Percentiles rank a stretch among this genome's conserved stretches.
Evolutionary conservation across 129 eudicot genomes (phyloP).

Genomic region (Artemisia argyi): DNA sequence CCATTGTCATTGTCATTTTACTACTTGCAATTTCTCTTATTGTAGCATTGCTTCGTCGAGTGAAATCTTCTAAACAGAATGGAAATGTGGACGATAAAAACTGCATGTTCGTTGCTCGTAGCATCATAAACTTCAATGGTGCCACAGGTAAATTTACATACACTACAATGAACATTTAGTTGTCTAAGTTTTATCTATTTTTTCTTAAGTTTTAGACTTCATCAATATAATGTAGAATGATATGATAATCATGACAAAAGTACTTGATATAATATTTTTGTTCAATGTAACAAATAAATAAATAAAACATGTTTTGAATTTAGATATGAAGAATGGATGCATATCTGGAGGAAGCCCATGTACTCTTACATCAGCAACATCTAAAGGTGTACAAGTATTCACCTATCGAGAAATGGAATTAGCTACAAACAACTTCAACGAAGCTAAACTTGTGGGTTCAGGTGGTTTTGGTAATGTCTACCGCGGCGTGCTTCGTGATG

Average conservation of each 20-base stretch:
- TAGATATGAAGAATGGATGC: constrained; percentile 58
- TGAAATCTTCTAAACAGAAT: constrained; percentile 35
- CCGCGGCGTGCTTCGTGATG: constrained; percentile 69
- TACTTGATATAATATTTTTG: neutral
- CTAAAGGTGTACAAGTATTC: constrained; percentile 78
- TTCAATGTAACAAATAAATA: no score
- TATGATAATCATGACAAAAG: neutral
- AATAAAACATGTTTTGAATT: neutral
- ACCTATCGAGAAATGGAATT: constrained; percentile 74
- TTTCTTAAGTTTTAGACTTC: neutral
- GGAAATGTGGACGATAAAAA: constrained; percentile 21
- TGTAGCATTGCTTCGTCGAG: constrained; percentile 59
- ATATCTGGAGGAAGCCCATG: constrained; percentile 50
- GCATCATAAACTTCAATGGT: constrained; percentile 46
- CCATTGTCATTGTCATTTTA: constrained; percentile 48
- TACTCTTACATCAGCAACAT: constrained; percentile 32
- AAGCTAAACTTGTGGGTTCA: constrained; percentile 60
- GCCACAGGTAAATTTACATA: constrained; percentile 51
- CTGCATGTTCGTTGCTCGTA: constrained; percentile 67
- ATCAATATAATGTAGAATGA: neutral
- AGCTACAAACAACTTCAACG: constrained; percentile 66
- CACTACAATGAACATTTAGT: neutral
- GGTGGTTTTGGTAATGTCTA: constrained; percentile 79
- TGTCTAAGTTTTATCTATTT: neutral
- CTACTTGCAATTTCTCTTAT: constrained; percentile 53